Percentiles rank a stretch among this genome's conserved stretches.
Evolutionary conservation across 73 alveolate species (phyloP).

Genomic region (Stentor coeruleus): DNA sequence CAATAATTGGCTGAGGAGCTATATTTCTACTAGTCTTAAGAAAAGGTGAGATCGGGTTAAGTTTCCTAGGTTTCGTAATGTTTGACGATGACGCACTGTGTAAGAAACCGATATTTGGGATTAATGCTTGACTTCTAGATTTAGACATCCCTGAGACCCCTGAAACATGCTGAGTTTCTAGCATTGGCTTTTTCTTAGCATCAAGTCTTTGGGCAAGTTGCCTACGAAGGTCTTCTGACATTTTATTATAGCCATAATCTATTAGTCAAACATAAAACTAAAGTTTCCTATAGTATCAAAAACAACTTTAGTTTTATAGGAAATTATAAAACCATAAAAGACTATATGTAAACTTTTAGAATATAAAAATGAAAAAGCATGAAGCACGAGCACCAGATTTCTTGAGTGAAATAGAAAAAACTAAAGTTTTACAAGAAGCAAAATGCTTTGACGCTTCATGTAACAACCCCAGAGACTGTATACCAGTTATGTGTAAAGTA

Average conservation of each 20-base stretch:
- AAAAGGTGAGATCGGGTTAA: slow-evolving; percentile 19
- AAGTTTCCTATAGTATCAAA: no score
- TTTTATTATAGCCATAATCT: no score
- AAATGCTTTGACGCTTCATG: slow-evolving; percentile 68
- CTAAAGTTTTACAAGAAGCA: slow-evolving; percentile 50
- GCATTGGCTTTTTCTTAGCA: not conserved
- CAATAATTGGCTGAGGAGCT: not conserved
- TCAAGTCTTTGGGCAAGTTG: not conserved
- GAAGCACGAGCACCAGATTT: slow-evolving; percentile 32
- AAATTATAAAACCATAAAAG: no score
- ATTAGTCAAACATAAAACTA: no score
- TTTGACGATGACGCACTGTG: not conserved
- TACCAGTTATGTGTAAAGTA: slow-evolving; percentile 60
- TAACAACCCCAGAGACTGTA: slow-evolving; percentile 56
- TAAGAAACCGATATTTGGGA: not conserved
- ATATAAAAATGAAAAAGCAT: not conserved
- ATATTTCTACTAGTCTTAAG: not conserved
- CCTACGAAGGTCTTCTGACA: not conserved
- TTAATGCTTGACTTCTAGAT: not conserved
- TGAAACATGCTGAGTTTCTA: not conserved
- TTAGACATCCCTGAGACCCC: not conserved
- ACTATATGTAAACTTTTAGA: no score
- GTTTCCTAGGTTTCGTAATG: slow-evolving; percentile 1
- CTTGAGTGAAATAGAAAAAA: slow-evolving; percentile 38
- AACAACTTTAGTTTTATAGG: no score